These are phyloP conservation scores for Phytophthora citrophthora DNA, from an alignment of 352 stramenopile genomes.

Conservation along the genomic window DNA sequence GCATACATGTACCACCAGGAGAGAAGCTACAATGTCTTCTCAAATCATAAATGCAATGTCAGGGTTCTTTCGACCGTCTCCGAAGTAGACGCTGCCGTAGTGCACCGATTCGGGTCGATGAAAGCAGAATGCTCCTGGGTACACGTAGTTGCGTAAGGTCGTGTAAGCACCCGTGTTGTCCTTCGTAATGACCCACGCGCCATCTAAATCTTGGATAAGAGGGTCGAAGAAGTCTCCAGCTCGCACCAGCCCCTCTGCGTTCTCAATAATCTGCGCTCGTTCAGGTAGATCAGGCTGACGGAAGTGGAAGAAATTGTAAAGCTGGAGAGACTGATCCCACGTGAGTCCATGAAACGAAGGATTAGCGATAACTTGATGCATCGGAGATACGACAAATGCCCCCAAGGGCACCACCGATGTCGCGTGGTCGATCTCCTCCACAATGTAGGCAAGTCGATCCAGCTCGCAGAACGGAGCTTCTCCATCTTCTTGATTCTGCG, in stretches of 20 bases:
- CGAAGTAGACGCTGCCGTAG: constrained; percentile 80
- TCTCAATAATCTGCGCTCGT: constrained; percentile 58
- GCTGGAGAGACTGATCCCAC: constrained; percentile 63
- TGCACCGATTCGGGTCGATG: constrained; percentile 58
- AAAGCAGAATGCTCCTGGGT: constrained; percentile 71
- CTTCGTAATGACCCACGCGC: constrained; percentile 60
- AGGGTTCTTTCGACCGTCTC: constrained; percentile 75
- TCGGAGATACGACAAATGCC: constrained; percentile 73
- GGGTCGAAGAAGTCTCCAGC: constrained; percentile 75
- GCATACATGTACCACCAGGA: no score
- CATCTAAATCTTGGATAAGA: constrained; percentile 70
- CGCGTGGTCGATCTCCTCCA: constrained; percentile 69
- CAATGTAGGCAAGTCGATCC: constrained; percentile 72
- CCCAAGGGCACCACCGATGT: constrained; percentile 67
- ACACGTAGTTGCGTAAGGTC: constrained; percentile 70
- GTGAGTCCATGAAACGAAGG: constrained; percentile 71
- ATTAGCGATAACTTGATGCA: constrained; percentile 73
- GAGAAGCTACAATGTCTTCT: neutral
- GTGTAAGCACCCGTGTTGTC: constrained; percentile 72
- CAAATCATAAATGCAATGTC: constrained; percentile 81
- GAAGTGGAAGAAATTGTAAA: constrained; percentile 86
- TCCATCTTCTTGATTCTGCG: constrained; percentile 47
- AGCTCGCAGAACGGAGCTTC: constrained; percentile 66
- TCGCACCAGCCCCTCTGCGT: constrained; percentile 62
- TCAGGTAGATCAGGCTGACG: constrained; percentile 69